A percentile compares a stretch with the other conserved stretches of the same genome.
Evolutionary conservation across 257 asterid species (phyloP).

Genomic region (Capsicum chinense): DNA sequence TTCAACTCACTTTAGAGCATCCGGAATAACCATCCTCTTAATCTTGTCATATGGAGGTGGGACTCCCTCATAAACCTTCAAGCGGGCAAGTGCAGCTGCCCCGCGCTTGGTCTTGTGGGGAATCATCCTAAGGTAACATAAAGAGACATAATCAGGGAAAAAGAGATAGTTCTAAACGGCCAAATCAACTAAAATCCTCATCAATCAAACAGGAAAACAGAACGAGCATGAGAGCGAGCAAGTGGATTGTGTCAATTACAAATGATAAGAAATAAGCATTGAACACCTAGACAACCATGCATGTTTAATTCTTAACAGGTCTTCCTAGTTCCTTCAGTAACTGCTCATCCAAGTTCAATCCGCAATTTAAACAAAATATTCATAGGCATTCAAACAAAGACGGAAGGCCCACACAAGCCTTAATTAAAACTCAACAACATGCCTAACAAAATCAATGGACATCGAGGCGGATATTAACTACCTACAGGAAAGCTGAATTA

Average conservation of each 20-base stretch:
- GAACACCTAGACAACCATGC: not conserved
- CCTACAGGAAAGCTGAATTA: too few relatives aligned
- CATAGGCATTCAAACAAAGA: not conserved
- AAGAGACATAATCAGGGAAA: conserved; percentile 4
- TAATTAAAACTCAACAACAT: too few relatives aligned
- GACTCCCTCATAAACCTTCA: conserved; percentile 81
- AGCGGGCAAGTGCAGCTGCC: conserved; percentile 84
- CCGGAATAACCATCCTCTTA: conserved; percentile 87
- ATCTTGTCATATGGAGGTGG: conserved; percentile 85
- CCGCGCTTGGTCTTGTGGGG: conserved; percentile 92
- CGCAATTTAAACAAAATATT: not conserved
- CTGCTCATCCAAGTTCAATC: not conserved
- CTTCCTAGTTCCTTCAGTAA: not conserved
- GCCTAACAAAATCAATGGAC: not conserved
- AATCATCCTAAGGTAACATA: conserved; percentile 54
- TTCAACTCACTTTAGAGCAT: conserved; percentile 73
- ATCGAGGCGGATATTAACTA: too few relatives aligned
- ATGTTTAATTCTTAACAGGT: not conserved
- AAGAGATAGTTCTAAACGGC: not conserved
- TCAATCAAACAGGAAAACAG: not conserved
- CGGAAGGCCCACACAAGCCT: not conserved
- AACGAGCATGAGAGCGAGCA: not conserved
- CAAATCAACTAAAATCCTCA: not conserved
- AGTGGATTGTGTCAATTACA: not conserved
- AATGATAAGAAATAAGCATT: not conserved